Evolutionary conservation across 2,329 filamentous ascomycete species (phyloP).

Genomic region (Xylaria sp.): DNA sequence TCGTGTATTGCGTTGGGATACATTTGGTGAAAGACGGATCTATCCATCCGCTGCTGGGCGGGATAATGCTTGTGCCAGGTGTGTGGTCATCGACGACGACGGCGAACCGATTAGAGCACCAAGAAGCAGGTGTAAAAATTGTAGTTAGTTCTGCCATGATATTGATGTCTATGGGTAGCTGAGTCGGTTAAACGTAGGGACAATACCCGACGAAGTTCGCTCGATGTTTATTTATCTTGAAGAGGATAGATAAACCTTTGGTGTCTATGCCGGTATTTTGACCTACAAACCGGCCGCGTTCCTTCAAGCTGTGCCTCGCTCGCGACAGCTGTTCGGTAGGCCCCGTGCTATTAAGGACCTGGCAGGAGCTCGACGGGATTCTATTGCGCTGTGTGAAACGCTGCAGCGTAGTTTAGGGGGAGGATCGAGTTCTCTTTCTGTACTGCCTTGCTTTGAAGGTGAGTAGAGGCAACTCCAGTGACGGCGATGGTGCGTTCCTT

Average conservation of each 20-base stretch:
- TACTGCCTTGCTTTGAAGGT: neutral
- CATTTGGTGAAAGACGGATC: constrained; percentile 48
- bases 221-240: neutral
- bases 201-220: neutral
- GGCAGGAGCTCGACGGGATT: neutral
- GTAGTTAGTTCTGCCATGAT: constrained; percentile 46
- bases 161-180: neutral
- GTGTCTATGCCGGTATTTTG: neutral
- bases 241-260: neutral
- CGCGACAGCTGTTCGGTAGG: neutral
- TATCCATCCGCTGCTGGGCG: constrained; percentile 48
- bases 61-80: constrained; percentile 42
- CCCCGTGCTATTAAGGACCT: neutral
- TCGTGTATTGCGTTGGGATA: constrained; percentile 45
- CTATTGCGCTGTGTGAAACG: neutral
- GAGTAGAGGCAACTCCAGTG: neutral
- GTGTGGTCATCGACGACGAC: constrained; percentile 45
- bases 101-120: constrained; percentile 46
- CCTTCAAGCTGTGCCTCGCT: neutral
- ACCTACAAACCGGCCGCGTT: neutral
- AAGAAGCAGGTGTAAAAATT: constrained; percentile 43
- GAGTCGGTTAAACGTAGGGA: neutral
- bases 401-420: neutral
- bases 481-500: neutral
- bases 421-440: neutral